These are phyloP conservation scores for Aspergillus fijiensis DNA, from an alignment of 2,329 filamentous ascomycete genomes.

Conservation along the genomic window DNA sequence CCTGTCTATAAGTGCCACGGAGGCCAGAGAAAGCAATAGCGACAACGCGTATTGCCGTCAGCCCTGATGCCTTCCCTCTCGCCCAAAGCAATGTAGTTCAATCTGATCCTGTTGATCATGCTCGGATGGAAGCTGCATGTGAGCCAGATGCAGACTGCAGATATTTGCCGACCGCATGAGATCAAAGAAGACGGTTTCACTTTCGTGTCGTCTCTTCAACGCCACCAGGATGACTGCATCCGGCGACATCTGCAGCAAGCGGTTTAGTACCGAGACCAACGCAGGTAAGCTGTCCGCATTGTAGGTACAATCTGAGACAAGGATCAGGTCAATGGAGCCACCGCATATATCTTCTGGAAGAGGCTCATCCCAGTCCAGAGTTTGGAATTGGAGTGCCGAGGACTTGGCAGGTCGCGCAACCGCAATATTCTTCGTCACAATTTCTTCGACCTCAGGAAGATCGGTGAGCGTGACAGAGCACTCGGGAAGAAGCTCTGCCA, in stretches of 20 bases:
- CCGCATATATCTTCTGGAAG: conserved; percentile 45
- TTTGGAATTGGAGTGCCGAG: conserved; percentile 48
- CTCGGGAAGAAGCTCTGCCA: conserved; percentile 55
- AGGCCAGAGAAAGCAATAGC: neutral
- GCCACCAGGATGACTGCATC: conserved; percentile 57
- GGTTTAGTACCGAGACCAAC: conserved; percentile 58
- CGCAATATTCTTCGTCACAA: conserved; percentile 57
- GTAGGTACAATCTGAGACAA: conserved; percentile 72
- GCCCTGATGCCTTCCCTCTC: conserved; percentile 3
- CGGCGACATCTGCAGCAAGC: conserved; percentile 50
- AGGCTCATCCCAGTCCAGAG: conserved; percentile 64
- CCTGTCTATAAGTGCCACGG: too few species aligned
- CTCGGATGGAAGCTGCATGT: conserved; percentile 39
- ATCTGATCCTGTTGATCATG: conserved; percentile 38
- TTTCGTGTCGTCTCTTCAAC: conserved; percentile 67
- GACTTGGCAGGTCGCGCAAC: conserved; percentile 43
- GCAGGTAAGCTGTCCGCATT: conserved; percentile 66
- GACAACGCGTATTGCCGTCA: neutral
- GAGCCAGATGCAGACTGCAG: conserved; percentile 29
- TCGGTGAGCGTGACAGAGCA: conserved; percentile 64
- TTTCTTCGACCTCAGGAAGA: conserved; percentile 62
- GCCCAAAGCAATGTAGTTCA: conserved; percentile 39
- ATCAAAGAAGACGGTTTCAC: conserved; percentile 65
- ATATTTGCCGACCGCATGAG: conserved; percentile 51
- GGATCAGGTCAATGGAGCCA: conserved; percentile 55